phyloP scores from a whole-genome alignment of 192 early-diverging fungal species.

The Backusella tarrabulga region DNA sequence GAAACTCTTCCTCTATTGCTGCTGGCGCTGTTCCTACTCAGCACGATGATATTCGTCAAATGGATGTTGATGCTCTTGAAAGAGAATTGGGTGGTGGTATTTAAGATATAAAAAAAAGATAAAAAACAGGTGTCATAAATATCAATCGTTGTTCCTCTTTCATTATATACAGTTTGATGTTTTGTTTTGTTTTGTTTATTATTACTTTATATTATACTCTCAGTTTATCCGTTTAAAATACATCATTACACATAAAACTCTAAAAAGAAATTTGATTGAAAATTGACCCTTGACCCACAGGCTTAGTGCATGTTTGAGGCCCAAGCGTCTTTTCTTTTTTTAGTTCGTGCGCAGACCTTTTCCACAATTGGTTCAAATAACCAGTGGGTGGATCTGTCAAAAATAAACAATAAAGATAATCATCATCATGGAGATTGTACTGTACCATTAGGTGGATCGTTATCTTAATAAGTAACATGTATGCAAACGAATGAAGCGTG shows the following conservation, averaged over 20 bases:
- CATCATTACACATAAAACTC: neutral
- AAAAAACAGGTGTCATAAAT: neutral
- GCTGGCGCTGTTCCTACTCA: slow-evolving; percentile 42
- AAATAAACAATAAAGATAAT: neutral
- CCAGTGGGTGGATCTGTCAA: no score
- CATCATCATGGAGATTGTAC: slow-evolving; percentile 22
- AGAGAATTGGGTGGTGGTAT: slow-evolving; percentile 46
- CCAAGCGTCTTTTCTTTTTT: no score
- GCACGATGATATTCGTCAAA: slow-evolving; percentile 34
- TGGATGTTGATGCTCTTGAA: slow-evolving; percentile 57
- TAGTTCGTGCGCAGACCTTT: no score
- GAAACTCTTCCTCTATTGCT: slow-evolving; percentile 41
- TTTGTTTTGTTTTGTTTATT: neutral
- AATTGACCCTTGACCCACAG: no score
- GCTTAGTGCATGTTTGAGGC: no score
- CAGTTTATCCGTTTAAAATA: neutral
- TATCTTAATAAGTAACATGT: slow-evolving; percentile 52
- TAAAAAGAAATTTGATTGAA: no score
- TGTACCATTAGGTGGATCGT: slow-evolving; percentile 43
- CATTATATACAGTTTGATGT: neutral
- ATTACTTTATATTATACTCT: neutral
- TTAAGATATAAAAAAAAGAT: neutral
- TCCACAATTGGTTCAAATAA: no score
- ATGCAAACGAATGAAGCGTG: slow-evolving; percentile 61
- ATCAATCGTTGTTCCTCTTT: neutral